Conservation (phyloP, 345 rosid species). For the Bruguiera gymnorhiza region DNA sequence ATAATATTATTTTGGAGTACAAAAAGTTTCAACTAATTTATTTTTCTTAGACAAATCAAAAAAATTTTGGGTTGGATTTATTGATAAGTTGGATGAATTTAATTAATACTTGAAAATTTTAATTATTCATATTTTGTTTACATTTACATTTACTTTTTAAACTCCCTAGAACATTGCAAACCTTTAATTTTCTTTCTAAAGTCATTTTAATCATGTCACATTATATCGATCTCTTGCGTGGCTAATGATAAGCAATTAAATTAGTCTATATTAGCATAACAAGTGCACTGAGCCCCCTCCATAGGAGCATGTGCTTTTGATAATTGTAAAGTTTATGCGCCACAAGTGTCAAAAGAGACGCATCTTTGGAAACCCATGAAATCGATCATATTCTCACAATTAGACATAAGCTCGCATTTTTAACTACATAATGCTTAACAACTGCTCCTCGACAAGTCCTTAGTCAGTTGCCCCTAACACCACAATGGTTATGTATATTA, state of each 20-base stretch:
- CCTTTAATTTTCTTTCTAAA: slow-evolving; percentile 21
- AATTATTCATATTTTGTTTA: neutral
- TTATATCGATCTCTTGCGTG: slow-evolving; percentile 21
- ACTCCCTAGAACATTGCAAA: slow-evolving; percentile 3
- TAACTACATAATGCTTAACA: no score
- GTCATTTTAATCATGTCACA: slow-evolving; percentile 26
- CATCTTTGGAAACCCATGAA: no score
- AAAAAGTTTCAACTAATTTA: no score
- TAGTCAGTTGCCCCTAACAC: no score
- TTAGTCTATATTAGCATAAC: slow-evolving; percentile 1
- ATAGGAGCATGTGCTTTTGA: slow-evolving; percentile 14
- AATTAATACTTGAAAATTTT: neutral
- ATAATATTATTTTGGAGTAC: no score
- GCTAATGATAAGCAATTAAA: slow-evolving; percentile 21
- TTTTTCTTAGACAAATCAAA: no score
- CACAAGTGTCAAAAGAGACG: neutral
- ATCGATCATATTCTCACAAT: no score
- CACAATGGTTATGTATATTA: no score
- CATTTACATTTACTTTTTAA: neutral
- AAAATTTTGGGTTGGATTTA: no score
- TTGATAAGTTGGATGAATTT: no score
- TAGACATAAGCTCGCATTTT: no score
- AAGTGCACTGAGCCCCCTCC: slow-evolving; percentile 10
- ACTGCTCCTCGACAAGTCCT: no score
- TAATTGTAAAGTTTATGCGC: neutral